These are phyloP conservation scores for Favolaschia claudopus DNA, from an alignment of 768 basidiomycete species.

Conservation along the genomic window DNA sequence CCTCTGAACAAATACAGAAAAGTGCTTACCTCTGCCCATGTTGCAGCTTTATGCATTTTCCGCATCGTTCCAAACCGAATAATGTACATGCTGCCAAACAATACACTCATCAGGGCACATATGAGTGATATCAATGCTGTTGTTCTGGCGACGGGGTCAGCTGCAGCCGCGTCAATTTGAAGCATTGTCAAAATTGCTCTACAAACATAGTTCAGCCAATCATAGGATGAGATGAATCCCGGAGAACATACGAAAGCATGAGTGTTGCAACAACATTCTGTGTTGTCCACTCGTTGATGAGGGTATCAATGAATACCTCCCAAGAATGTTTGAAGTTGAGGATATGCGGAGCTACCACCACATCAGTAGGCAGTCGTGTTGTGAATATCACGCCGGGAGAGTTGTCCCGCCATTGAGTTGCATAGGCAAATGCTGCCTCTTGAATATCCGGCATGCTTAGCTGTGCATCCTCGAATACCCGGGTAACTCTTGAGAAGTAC, in stretches of 20 bases:
- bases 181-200: conserved; percentile 27
- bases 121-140: conserved; percentile 61
- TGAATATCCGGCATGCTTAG: conserved; percentile 54
- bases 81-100: conserved; percentile 67
- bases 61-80: conserved; percentile 68
- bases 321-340: conserved; percentile 30
- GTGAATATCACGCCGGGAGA: conserved; percentile 1
- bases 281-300: conserved; percentile 64
- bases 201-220: neutral
- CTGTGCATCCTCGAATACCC: conserved; percentile 62
- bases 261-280: conserved; percentile 63
- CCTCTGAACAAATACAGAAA: neutral
- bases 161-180: conserved; percentile 41
- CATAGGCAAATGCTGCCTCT: conserved; percentile 13
- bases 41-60: conserved; percentile 64
- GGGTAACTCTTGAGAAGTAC: conserved; percentile 63
- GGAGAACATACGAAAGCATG: conserved; percentile 17
- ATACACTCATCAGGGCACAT: conserved; percentile 64
- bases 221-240: neutral
- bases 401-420: conserved; percentile 18
- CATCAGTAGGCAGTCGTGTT: conserved; percentile 27
- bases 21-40: conserved; percentile 66
- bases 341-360: conserved; percentile 52
- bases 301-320: conserved; percentile 24
- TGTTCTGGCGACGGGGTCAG: conserved; percentile 60